Base-by-base conservation (phyloP, 768 basidiomycete genomes). In the Coprinopsis cinerea region DNA sequence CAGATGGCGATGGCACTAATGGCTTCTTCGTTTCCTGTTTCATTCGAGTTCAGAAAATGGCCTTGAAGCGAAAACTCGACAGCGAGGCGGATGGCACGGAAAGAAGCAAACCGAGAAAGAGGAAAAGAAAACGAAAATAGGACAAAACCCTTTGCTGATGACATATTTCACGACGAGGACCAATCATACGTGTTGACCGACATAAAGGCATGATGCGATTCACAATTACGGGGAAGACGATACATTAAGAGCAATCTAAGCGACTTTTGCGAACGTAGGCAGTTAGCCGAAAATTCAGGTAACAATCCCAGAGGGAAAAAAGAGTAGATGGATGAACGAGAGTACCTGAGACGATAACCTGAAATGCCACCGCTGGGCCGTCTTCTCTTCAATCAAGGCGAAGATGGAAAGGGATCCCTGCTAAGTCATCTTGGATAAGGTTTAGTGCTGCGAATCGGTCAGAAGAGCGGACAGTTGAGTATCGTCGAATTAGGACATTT, bases 1-100 rank as follows among this genome's bases (percentile, higher is more conserved):
- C 90, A 13, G 81, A 83, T 47, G 88, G 87, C 53, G 93, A 98
- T 59, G 81, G 78, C 30, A 92, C 90, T 11, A 98, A 98, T 59
- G 96, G 96, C 0, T 99, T 99, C 72, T 99, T 99, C 58, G 94
- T 99, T 20, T 84, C 90, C n/a, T 96, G 88, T 64, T 93, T 98
- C 62, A 41, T 52, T 27, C 28, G 70, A 49, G 45, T 18, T 51
- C 47, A 20, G 44, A 47, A 20, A 63, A 60, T 52, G 60, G 68
- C 47, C 65, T 66, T 50, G 56, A 57, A 54, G 43, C 47, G 34
- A 25, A 55, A 53, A 7, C 58, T 54, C 5, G 59, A 55, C 44
- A 59, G 59, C 44, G 53, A 59, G 39, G 48, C 53, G 57, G 54
- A 44, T 48, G 55, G 46, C 62, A 59, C 27, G 55, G 59, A 44